Base-by-base conservation (phyloP, 78 protist species). In the Speleostelium caveatum region DNA sequence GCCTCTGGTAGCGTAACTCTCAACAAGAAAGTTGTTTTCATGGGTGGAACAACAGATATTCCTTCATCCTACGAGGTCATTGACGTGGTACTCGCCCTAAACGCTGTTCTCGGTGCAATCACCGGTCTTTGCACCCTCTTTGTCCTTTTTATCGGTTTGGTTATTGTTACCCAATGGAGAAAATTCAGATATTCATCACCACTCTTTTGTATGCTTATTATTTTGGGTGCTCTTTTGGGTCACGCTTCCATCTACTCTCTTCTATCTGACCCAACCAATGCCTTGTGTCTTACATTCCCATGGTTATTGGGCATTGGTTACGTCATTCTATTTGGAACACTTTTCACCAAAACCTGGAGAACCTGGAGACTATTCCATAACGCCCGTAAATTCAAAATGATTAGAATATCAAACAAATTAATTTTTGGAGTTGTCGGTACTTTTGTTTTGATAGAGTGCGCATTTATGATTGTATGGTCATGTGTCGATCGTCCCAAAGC, bases 101-200 rank as follows among this genome's bases (percentile, higher is more conserved):
- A 80, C 36, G 22, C 66, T 12, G 77, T 56, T 4, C 38, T 80
- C 1, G 89, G 89, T 41, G 89, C 66, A 14, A 68, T 80, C 8
- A 80, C 89, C 16, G 89, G 89, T 68, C 59, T 80, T 41, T 80
- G 89, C 39, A 59, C 41, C 1, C 8, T 80, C 22, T 21, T 80
- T 1, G 77, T 80, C 28, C 10, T 80, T 2, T 69, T 69, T 10
- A 80, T 80, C 26, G 75, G 78, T 39, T 3, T 10, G 0, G 65
- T 56, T 14, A 80, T 80, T 17, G 89, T 55, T 1, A 24, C 51
- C 10, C 78, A 80, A 68, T 80, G 89, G 89, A 80, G 77, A 68
- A 80, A 80, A 38, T 80, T 45, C 73, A 60, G 91, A 56, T 83
- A 67, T 21, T 67, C 91, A 30, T 83, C 91, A 59, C 91, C 91